Evolutionary conservation across 139 green algal species (phyloP).

Genomic region (Deuterostichococcus epilithicus): DNA sequence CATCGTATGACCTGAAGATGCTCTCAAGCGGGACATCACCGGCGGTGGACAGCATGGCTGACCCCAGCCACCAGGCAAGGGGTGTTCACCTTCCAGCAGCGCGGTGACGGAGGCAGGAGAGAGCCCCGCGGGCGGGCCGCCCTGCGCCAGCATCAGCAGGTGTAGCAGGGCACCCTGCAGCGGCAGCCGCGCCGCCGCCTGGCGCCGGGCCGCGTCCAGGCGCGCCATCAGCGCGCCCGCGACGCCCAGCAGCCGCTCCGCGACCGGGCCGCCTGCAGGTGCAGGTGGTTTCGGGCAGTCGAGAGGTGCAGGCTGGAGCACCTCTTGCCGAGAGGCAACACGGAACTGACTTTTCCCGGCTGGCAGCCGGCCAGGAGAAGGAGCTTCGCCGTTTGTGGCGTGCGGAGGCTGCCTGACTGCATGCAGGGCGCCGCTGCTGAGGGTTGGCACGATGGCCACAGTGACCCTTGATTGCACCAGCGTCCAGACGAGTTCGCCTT

Average conservation of each 20-base stretch:
- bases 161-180: slow-evolving; percentile 53
- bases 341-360: not conserved
- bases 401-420: too few relatives aligned
- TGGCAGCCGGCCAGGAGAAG: not conserved
- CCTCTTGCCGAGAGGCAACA: too few relatives aligned
- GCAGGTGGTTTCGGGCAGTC: too few relatives aligned
- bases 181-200: slow-evolving; percentile 41
- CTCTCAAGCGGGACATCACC: too few relatives aligned
- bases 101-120: slow-evolving; percentile 16
- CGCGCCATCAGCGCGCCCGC: slow-evolving; percentile 46
- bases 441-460: too few relatives aligned
- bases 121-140: slow-evolving; percentile 11
- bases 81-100: slow-evolving; percentile 3
- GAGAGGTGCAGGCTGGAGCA: too few relatives aligned
- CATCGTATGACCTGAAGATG: too few relatives aligned
- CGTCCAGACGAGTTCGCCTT: too few relatives aligned
- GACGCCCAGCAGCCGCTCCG: slow-evolving; percentile 45
- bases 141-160: slow-evolving; percentile 56
- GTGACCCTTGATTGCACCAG: too few relatives aligned
- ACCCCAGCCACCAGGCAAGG: not conserved
- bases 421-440: too few relatives aligned
- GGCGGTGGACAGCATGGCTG: too few relatives aligned
- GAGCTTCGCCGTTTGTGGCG: too few relatives aligned
- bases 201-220: slow-evolving; percentile 5
- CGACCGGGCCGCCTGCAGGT: slow-evolving; percentile 18